phyloP scores from a whole-genome alignment of 306 rosid species.

The Citrullus colocynthis region DNA sequence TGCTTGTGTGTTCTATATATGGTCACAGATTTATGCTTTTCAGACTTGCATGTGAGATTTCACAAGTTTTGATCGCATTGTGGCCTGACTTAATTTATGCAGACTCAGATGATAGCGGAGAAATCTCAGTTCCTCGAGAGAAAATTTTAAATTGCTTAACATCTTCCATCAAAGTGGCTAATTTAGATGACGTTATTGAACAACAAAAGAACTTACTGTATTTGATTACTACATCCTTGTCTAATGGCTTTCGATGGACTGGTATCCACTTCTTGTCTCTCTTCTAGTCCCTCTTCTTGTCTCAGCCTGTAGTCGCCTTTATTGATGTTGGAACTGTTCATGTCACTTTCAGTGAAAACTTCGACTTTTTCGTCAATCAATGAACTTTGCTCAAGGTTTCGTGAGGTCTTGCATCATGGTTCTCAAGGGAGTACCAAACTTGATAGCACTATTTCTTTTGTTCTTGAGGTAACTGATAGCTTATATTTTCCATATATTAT shows the following conservation, averaged over 20 bases:
- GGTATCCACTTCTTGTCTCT: constrained; percentile 35
- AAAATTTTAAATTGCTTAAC: constrained; percentile 74
- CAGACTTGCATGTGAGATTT: not conserved
- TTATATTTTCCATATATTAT: constrained; percentile 11
- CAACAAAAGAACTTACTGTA: constrained; percentile 51
- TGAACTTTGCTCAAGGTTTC: constrained; percentile 65
- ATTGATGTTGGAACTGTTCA: not conserved
- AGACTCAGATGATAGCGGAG: constrained; percentile 42
- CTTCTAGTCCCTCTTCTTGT: constrained; percentile 5
- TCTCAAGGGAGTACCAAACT: constrained; percentile 19
- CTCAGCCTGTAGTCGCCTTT: not conserved
- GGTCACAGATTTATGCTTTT: not conserved
- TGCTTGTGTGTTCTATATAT: not conserved
- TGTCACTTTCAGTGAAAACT: constrained; percentile 55
- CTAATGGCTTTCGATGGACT: constrained; percentile 68
- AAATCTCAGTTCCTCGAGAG: constrained; percentile 43
- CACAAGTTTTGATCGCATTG: not conserved
- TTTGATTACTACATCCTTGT: constrained; percentile 35
- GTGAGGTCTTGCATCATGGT: constrained; percentile 27
- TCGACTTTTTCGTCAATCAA: constrained; percentile 47
- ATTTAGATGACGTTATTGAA: constrained; percentile 50
- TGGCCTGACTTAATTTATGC: constrained; percentile 11
- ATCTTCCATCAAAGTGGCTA: constrained; percentile 70
- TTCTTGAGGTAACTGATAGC: constrained; percentile 46
- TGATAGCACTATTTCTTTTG: constrained; percentile 35